These are phyloP conservation scores for Dipodascopsis uninucleata DNA, from an alignment of 805 yeast genomes.

Conservation along the genomic window DNA sequence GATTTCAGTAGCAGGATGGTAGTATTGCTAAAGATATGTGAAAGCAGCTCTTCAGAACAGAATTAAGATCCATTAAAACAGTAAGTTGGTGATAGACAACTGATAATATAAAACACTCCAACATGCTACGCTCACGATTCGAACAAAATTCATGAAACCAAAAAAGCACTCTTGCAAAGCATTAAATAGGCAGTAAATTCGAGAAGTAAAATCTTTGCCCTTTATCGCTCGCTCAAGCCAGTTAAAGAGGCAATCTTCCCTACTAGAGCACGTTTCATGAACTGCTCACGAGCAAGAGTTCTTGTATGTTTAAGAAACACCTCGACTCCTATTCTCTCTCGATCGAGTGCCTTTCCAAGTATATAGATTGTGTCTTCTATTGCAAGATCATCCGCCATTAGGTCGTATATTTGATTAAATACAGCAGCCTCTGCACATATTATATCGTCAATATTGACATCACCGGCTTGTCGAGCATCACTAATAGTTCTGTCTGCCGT, in stretches of 20 bases:
- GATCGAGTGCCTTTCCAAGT: conserved; percentile 53
- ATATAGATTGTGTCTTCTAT: conserved; percentile 63
- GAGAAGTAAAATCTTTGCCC: no score
- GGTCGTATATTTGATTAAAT: conserved; percentile 58
- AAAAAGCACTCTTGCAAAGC: no score
- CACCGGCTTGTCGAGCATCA: conserved; percentile 32
- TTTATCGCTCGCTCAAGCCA: no score
- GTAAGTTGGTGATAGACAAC: no score
- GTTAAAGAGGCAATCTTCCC: conserved; percentile 27
- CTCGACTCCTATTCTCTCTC: conserved; percentile 45
- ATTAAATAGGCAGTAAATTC: no score
- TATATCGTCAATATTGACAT: conserved; percentile 41
- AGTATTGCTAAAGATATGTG: no score
- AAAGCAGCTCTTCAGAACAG: no score
- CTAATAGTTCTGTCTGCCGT: conserved; percentile 35
- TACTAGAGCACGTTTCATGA: conserved; percentile 48
- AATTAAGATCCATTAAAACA: no score
- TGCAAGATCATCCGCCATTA: conserved; percentile 64
- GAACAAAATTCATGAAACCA: no score
- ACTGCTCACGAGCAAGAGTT: conserved; percentile 61
- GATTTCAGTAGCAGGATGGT: no score
- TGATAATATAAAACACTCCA: no score
- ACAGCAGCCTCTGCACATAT: conserved; percentile 52
- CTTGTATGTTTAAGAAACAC: conserved; percentile 49
- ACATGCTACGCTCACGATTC: no score